phyloP scores from a whole-genome alignment of 2,329 filamentous ascomycete genomes.

The Aspergillus intermedius region DNA sequence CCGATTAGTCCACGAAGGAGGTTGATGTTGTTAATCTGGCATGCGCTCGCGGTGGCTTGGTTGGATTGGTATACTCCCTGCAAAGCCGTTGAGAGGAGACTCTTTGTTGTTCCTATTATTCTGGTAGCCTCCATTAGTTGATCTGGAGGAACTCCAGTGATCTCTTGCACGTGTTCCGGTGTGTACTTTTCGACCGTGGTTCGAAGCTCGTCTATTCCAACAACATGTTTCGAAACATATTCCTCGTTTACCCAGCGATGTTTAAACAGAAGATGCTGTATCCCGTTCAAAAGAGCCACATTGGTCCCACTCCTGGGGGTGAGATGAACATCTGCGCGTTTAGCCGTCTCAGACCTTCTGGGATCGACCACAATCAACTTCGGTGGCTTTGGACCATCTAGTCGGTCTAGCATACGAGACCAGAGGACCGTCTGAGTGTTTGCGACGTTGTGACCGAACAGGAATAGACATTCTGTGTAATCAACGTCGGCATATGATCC shows the following conservation, averaged over 20 bases:
- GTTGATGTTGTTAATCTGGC: conserved; percentile 39
- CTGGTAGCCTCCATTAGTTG: conserved; percentile 26
- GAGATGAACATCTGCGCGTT: conserved; percentile 30
- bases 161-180: conserved; percentile 26
- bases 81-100: conserved; percentile 31
- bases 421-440: conserved; percentile 35
- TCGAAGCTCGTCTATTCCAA: conserved; percentile 22
- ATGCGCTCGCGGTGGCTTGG: conserved; percentile 35
- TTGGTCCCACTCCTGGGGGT: conserved; percentile 32
- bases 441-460: conserved; percentile 34
- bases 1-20: conserved; percentile 31
- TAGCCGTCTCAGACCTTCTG: conserved; percentile 26
- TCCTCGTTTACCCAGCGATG: conserved; percentile 30
- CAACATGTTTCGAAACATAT: conserved; percentile 23
- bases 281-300: conserved; percentile 32
- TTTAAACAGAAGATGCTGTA: conserved; percentile 32
- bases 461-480: conserved; percentile 31
- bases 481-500: conserved; percentile 34
- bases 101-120: conserved; percentile 27
- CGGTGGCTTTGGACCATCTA: conserved; percentile 30
- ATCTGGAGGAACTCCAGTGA: conserved; percentile 27
- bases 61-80: conserved; percentile 39
- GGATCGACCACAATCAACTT: conserved; percentile 34
- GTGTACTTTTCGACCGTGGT: conserved; percentile 25
- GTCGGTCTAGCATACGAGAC: conserved; percentile 29